These are phyloP conservation scores for Spiromastix sp. DNA, from an alignment of 2,329 filamentous ascomycete species.

Conservation along the genomic window DNA sequence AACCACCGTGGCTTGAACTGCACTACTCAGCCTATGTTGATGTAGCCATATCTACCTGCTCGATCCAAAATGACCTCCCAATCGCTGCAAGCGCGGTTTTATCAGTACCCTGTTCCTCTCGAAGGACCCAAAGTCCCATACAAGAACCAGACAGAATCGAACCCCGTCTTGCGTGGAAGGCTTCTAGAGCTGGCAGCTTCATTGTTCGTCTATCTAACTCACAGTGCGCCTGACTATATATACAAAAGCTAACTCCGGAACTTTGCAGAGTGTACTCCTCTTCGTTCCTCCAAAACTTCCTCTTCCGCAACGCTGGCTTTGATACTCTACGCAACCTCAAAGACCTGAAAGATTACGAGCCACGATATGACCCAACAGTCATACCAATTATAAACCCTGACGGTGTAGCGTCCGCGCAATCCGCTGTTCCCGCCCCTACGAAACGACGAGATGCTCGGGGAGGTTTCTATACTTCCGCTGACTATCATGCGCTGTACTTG, in stretches of 20 bases:
- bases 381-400: constrained; percentile 29
- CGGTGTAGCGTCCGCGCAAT: constrained; percentile 11
- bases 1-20: too few species aligned
- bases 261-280: constrained; percentile 46
- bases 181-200: constrained; percentile 52
- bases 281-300: constrained; percentile 49
- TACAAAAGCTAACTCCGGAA: constrained; percentile 4
- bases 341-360: constrained; percentile 43
- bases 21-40: too few species aligned
- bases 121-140: constrained; percentile 35
- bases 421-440: constrained; percentile 19
- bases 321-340: constrained; percentile 44
- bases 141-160: constrained; percentile 44
- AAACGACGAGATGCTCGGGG: constrained; percentile 23
- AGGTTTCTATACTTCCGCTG: constrained; percentile 57
- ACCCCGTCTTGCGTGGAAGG: constrained; percentile 60
- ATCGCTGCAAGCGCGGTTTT: constrained; percentile 13
- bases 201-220: constrained; percentile 40
- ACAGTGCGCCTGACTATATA: constrained; percentile 1
- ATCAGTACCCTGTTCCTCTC: constrained; percentile 28
- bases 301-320: constrained; percentile 66
- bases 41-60: too few species aligned
- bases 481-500: constrained; percentile 68
- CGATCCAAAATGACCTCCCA: constrained; percentile 1
- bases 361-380: constrained; percentile 49